Conservation (phyloP, 2,329 filamentous ascomycete genomes). For the Aspergillus neoniger region DNA sequence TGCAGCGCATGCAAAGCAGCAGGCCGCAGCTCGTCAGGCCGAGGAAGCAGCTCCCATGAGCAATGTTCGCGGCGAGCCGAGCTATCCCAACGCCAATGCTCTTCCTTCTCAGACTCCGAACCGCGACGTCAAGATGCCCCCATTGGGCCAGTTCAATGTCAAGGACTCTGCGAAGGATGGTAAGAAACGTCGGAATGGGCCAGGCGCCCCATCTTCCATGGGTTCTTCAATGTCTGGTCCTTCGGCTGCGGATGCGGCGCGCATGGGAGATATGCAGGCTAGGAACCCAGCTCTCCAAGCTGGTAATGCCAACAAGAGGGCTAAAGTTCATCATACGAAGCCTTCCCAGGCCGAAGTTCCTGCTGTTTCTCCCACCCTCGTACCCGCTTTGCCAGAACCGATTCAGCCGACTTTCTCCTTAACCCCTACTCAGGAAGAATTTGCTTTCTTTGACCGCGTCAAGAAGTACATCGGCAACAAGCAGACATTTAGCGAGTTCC, state of each 20-base stretch:
- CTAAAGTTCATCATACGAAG: constrained; percentile 73
- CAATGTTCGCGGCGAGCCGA: constrained; percentile 59
- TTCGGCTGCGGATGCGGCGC: constrained; percentile 31
- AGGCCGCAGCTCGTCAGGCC: constrained; percentile 60
- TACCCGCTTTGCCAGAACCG: constrained; percentile 84
- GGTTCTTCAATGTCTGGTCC: constrained; percentile 39
- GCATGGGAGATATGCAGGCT: constrained; percentile 37
- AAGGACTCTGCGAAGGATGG: constrained; percentile 82
- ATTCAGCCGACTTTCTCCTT: constrained; percentile 73
- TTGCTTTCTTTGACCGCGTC: constrained; percentile 91
- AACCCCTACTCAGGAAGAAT: constrained; percentile 78
- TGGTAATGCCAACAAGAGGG: constrained; percentile 59
- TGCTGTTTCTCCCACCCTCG: constrained; percentile 79
- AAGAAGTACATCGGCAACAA: constrained; percentile 97
- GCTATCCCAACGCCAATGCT: constrained; percentile 44
- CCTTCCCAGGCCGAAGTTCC: constrained; percentile 58
- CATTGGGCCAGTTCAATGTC: constrained; percentile 89
- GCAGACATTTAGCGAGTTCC: constrained; percentile 88
- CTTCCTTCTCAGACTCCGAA: constrained; percentile 54
- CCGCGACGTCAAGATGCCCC: constrained; percentile 72
- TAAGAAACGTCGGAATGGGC: constrained; percentile 77
- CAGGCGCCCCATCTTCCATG: constrained; percentile 40
- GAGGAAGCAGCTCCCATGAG: constrained; percentile 71
- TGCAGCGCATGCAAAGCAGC: constrained; percentile 67
- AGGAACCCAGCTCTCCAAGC: constrained; percentile 41